Base-by-base conservation (phyloP, 1,284 basidiomycete species). In the Meira miltonrushii region DNA sequence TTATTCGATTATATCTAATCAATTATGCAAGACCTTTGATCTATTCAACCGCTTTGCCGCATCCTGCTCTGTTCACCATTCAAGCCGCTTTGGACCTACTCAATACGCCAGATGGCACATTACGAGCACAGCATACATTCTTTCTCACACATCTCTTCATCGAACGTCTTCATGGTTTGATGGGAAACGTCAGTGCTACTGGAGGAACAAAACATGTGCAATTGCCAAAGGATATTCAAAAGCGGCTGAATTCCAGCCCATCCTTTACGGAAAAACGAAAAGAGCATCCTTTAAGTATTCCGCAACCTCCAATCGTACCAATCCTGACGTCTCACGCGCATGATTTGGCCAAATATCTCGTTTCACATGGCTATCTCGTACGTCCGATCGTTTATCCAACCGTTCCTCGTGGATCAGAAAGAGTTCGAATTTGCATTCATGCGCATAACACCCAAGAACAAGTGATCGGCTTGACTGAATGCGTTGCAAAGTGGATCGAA, bases 11-110 rank as follows among this genome's bases (percentile, higher is more conserved):
- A 61, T 96, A 92, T 79, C 81, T 96, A 19, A 81, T 95, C 74
- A 97, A 97, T 78, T 97, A 95, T 79, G 92, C 92, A 0, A 83
- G 93, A 37, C 86, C 92, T 4, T 82, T 97, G 59, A 68, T 74
- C 53, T 74, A 70, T 55, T 71, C 69, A 9, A 74, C 72, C 1
- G 64, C 71, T 2, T 49, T 71, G 3, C 61, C 69, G 2, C 65
- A 64, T 44, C 55, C 66, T 9, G 70, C 54, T 38, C 57, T 69
- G 11, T 80, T 90, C 48, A 86, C 88, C 0, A 83, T 87, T 19
- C 83, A 86, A 54, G 87, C 86, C 62, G 86, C 88, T 0, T 88
- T 93, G 77, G 88, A 90, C 69, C 79, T 90, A 72, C 82, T 95
- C 1, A 82, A 84, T 23, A 48, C 46, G 17, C 46, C 46, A n/a